Base-by-base conservation (phyloP, 192 early-diverging fungal species). In the Coemansia umbellata region DNA sequence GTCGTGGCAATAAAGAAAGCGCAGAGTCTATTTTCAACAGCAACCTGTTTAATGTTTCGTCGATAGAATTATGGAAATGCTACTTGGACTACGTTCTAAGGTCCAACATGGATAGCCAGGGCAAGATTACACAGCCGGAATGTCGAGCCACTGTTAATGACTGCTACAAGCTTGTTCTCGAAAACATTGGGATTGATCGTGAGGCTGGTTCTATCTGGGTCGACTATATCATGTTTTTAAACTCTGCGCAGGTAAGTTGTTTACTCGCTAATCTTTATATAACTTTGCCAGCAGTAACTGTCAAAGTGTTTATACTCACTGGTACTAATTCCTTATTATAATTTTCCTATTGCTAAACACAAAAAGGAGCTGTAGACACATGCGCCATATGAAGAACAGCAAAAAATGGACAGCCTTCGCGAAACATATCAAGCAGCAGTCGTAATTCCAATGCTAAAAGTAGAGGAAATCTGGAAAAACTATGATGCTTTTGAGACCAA, bases 401-500 rank as follows among this genome's bases (percentile, higher is more conserved):
- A 88, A 58, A 92, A 90, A 58, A 87, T 88, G 84, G 91, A 91
- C 39, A 64, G 71, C 24, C 81, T 93, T 73, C 87, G 95, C 39
- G 77, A 86, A 21, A 81, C 86, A 5, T 98, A 85, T 55, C 91
- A 94, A 52, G 78, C 81, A 26, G 95, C 93, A 17, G 81, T 95
- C n/a, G 73, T 82, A 27, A 91, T 92, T 24, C 95, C 95, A 1
- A 52, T 94, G 32, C 72, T 84, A 44, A 92, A 93, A 41, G 82
- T 98, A 11, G 94, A 96, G 51, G 80, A 87, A 60, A 81, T 98
- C 11, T 98, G 95, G 95, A 93, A 93, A 47, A 86, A 93, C 32
- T 96, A 96, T 68, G 95, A 98, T 69, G 69, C 83, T 22, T 96
- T 89, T 77, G 94, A 96, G 55, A 94, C 91, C 58, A 76, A 74